Base-by-base conservation (phyloP, 495 filamentous ascomycete genomes). In the Xylaria bambusicola region DNA sequence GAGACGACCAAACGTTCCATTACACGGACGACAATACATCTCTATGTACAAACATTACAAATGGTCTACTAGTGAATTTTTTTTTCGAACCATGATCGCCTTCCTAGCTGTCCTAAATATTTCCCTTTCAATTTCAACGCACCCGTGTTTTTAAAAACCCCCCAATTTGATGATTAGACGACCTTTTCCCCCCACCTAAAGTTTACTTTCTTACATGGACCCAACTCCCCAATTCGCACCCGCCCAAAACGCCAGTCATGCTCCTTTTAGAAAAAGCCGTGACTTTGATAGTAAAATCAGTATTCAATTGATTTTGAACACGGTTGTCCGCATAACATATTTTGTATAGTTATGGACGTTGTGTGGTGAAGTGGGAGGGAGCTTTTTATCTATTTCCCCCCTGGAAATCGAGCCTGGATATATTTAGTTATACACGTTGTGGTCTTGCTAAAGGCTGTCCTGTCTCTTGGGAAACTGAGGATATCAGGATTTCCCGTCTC, bases 221-320 rank as follows among this genome's bases (percentile, higher is more conserved):
- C n/a, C 38, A 60, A 60, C 41, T 60, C 57, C 57, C 31, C 21
- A 47, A n/a, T n/a, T 52, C 26, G 49, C 58, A 62, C 57, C 60
- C 45, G n/a, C n/a, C 65, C 68, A 40, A 58, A 70, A 70, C 68
- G 68, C 68, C 68, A 61, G 62, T 58, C 65, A 66, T 68, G 65
- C 63, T 58, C 63, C 62, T 58, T 62, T n/a, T n/a, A n/a, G 41
- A 58, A 44, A 59, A 66, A 65, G 50, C 64, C 60, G 56, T 45
- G 65, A 65, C 64, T 57, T 65, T 52, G 57, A 62, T 41, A n/a
- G n/a, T 23, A 36, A 70, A 55, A 59, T 50, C 31, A 52, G 29
- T 47, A 20, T 17, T 21, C 1, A 23, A 51, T 23, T 24, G 20
- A 51, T 45, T 42, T 17, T n/a, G n/a, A n/a, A n/a, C n/a, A n/a